Base-by-base conservation (phyloP, 768 basidiomycete species). In the Phylloporus rhodoxanthus region DNA sequence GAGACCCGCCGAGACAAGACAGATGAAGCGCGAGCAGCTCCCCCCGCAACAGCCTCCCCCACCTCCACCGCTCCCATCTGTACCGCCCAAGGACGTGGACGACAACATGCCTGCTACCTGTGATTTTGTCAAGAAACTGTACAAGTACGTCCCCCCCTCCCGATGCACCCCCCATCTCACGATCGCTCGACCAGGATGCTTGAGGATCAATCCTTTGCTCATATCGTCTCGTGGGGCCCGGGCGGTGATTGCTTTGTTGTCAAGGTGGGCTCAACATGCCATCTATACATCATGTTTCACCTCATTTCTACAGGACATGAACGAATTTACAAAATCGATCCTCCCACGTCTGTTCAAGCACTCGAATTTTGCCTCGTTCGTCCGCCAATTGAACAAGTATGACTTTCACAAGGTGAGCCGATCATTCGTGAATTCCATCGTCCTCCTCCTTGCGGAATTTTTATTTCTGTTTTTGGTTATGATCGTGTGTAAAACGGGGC, bases 321-420 rank as follows among this genome's bases (percentile, higher is more conserved):
- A 91, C 70, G 91, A 92, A 60, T 95, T 95, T 70, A 93, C 92
- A 32, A 92, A 91, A 68, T 81, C 77, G 23, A 87, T 94, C 65
- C 78, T 95, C 8, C 91, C 91, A 7, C 84, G 87, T 32, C 83
- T 92, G 76, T 95, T 95, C 81, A 93, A 94, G 67, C 91, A 95
- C 65, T 91, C 87, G 7, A 95, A 95, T 63, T 95, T 95, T 67
- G 91, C 91, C 26, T 81, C 79, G 47, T 95, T 95, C 63, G 92
- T 95, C 5, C 79, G 91, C 9, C 92, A 95, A 67, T 75, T 95
- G 29, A 95, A 95, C 76, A 95, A 94, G 68, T 95, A 95, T 65
- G 92, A 94, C 69, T 95, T 95, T 57, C 92, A 94, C 76, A 95
- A 95, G 75, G 87, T 77, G 30, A 62, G 69, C 55, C 32, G 43